Evolutionary conservation across 2,329 filamentous ascomycete species (phyloP).

Genomic region (Magnaporthiopsis incrustans): DNA sequence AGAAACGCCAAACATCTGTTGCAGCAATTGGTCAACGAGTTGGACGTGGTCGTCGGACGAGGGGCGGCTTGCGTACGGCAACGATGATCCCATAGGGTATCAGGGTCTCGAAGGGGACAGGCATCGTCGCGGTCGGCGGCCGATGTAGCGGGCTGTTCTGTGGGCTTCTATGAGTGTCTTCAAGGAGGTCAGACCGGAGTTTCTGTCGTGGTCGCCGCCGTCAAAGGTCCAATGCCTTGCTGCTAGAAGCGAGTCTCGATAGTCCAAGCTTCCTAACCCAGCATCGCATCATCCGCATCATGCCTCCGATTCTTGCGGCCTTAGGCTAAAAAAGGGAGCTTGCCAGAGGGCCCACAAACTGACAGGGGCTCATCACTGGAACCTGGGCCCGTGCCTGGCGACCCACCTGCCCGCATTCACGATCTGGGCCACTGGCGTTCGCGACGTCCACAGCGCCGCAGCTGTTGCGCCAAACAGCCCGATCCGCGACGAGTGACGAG

Average conservation of each 20-base stretch:
- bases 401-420: conserved; percentile 4
- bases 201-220: conserved; percentile 10
- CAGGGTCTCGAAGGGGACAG: conserved; percentile 55
- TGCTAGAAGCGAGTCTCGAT: neutral
- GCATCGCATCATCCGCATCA: neutral
- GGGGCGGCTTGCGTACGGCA: conserved; percentile 34
- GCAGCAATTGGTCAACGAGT: conserved; percentile 9
- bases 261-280: neutral
- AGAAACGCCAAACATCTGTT: conserved; percentile 55
- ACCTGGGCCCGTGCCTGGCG: neutral
- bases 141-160: neutral
- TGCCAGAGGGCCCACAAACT: neutral
- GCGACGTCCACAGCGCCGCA: neutral
- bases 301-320: neutral
- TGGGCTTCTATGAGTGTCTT: neutral
- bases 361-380: neutral
- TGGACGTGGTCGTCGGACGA: conserved; percentile 8
- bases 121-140: conserved; percentile 36
- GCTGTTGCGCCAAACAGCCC: neutral
- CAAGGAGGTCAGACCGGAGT: neutral
- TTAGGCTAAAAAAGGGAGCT: neutral
- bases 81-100: conserved; percentile 59
- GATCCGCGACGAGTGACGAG: neutral
- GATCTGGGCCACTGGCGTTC: neutral
- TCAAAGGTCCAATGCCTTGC: neutral